Base-by-base conservation (phyloP, 1,284 basidiomycete genomes). In the Microbotryum lychnidis-dioicae region DNA sequence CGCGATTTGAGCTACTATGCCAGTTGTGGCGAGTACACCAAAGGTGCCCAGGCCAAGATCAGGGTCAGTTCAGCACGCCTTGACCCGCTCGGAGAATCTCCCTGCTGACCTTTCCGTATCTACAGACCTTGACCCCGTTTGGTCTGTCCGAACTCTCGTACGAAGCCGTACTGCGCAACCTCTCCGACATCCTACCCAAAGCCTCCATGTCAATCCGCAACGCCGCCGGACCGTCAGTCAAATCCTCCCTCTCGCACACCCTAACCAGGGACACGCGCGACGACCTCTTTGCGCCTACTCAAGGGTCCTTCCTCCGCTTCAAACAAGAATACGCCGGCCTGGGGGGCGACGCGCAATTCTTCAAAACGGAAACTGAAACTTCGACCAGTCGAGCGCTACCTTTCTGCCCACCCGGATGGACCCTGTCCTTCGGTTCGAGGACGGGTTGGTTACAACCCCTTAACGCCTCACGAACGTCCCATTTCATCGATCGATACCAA, bases 141-240 rank as follows among this genome's bases (percentile, higher is more conserved):
- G 87, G 88, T 2, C 75, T 79, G 49, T 87, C 92, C 72, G 87
- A 91, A 72, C 67, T 91, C 27, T 82, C 84, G 6, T 94, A 93
- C 70, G 89, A 94, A 73, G 84, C 84, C 33, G 83, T 87, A 1
- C 75, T 87, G 58, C 80, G 92, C 54, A 84, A 89, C 65, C 81
- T 96, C 31, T 80, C 83, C 14, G 80, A 81, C 54, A 80, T 96
- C 23, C 77, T 81, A 1, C 84, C 87, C 1, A 80, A 81, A 1
- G 91, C 91, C 18, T 91, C 89, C 5, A 79, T 91, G 37, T 87
- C 86, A 88, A 87, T 94, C 65, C 85, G 91, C 20, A 83, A 87
- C 73, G 80, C 85, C 1, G 90, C 91, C 0, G 86, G 89, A 1
- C 82, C 84, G 29, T 83, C 85, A 0, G 75, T 86, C 66, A 98